phyloP scores from a whole-genome alignment of 139 green algal genomes.

The Micractinium sp. region DNA sequence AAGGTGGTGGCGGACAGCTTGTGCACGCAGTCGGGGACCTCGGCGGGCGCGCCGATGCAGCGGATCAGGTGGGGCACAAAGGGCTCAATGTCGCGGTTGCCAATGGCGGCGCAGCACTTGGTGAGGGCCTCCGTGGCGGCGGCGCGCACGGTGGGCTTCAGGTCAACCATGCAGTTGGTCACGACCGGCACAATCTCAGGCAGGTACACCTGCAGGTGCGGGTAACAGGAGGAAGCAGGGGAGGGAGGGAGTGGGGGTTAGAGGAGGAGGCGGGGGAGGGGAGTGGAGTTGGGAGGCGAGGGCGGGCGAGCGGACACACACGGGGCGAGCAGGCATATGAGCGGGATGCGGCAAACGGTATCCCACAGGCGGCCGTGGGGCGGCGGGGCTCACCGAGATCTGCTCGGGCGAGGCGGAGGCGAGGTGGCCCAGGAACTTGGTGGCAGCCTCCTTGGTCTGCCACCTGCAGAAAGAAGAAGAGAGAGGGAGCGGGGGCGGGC shows the following conservation, averaged over 20 bases:
- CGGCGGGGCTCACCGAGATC: conserved; percentile 42
- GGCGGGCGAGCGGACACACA: neutral
- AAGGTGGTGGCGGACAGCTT: conserved; percentile 81
- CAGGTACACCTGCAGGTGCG: conserved; percentile 48
- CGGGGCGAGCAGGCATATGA: neutral
- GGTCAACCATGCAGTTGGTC: conserved; percentile 71
- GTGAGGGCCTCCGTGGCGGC: conserved; percentile 53
- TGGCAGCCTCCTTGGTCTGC: conserved; percentile 79
- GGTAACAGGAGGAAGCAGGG: neutral
- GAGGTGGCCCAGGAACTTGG: conserved; percentile 69
- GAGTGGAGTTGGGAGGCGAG: no score
- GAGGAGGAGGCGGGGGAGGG: neutral
- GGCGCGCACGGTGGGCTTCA: conserved; percentile 59
- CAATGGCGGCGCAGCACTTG: conserved; percentile 55
- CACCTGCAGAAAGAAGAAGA: neutral
- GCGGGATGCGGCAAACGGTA: neutral
- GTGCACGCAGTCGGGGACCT: conserved; percentile 72
- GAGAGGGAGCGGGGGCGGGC: neutral
- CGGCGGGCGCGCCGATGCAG: conserved; percentile 56
- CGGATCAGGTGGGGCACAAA: conserved; percentile 73
- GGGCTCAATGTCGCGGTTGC: conserved; percentile 78
- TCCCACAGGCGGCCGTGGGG: neutral
- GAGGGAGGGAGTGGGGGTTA: neutral
- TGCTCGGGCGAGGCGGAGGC: conserved; percentile 59
- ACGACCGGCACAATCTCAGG: conserved; percentile 82